Evolutionary conservation across 2,329 filamentous ascomycete species (phyloP).

Genomic region (Camillea tinctor): DNA sequence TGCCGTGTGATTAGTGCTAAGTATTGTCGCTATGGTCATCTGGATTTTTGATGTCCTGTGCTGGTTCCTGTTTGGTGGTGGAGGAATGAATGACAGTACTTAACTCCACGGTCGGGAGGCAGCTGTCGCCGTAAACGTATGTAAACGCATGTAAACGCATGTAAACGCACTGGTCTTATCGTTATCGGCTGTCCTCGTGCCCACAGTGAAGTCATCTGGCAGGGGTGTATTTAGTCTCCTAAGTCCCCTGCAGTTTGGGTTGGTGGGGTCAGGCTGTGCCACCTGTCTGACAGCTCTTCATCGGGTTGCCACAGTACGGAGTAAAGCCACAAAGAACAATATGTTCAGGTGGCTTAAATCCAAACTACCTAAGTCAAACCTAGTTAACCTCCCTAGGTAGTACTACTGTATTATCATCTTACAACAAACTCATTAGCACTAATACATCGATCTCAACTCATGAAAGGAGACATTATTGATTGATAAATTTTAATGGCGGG

Average conservation of each 20-base stretch:
- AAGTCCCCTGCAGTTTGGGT: neutral
- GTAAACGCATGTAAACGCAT: neutral
- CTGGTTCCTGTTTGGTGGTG: constrained; percentile 8
- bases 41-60: constrained; percentile 17
- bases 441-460: no score
- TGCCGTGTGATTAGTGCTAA: neutral
- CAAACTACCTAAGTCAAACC: no score
- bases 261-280: neutral
- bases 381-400: no score
- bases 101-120: constrained; percentile 2
- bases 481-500: no score
- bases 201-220: constrained; percentile 25
- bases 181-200: constrained; percentile 12
- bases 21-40: constrained; percentile 15
- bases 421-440: no score
- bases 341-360: neutral
- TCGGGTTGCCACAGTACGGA: neutral
- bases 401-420: no score
- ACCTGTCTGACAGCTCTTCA: neutral
- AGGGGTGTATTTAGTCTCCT: constrained; percentile 2
- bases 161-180: constrained; percentile 11
- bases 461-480: no score
- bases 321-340: neutral
- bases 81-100: constrained; percentile 6
- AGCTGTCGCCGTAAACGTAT: neutral